These are phyloP conservation scores for Grosmannia serpens DNA, from an alignment of 2,329 filamentous ascomycete genomes.

Conservation along the genomic window DNA sequence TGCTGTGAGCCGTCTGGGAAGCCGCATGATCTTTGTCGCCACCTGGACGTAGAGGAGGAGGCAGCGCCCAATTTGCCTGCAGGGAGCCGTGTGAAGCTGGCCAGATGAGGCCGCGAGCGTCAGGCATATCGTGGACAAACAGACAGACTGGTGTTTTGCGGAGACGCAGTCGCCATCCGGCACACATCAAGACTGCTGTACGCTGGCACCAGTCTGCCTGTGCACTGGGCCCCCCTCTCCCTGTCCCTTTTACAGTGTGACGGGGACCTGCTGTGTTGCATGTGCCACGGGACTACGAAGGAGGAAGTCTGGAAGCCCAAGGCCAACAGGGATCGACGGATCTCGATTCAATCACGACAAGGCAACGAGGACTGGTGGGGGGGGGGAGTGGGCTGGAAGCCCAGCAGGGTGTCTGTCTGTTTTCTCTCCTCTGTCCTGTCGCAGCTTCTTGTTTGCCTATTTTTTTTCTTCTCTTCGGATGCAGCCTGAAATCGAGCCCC, in stretches of 20 bases:
- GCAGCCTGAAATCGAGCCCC: too few relatives aligned
- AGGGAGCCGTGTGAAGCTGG: too few relatives aligned
- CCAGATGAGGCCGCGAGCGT: not conserved
- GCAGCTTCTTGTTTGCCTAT: not conserved
- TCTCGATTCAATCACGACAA: not conserved
- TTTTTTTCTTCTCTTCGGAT: not conserved
- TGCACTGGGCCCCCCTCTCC: not conserved
- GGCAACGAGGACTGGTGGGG: too few relatives aligned
- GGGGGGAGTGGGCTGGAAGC: too few relatives aligned
- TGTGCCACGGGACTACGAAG: not conserved
- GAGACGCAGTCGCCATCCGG: not conserved
- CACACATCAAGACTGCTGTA: not conserved
- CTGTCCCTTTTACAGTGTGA: not conserved
- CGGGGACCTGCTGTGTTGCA: not conserved
- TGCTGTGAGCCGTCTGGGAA: not conserved
- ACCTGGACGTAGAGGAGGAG: too few relatives aligned
- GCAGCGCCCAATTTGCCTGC: too few relatives aligned
- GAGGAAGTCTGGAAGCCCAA: not conserved
- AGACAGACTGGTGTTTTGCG: too few relatives aligned
- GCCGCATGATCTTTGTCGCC: not conserved
- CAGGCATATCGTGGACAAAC: not conserved
- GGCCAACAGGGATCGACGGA: not conserved
- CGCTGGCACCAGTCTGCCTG: not conserved
- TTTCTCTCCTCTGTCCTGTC: not conserved
- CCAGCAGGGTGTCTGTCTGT: not conserved